A percentile compares a stretch with the other conserved stretches of the same genome.
These are phyloP conservation scores for Dalechampia spathulata DNA, from an alignment of 441 rosid genomes.

Conservation along the genomic window DNA sequence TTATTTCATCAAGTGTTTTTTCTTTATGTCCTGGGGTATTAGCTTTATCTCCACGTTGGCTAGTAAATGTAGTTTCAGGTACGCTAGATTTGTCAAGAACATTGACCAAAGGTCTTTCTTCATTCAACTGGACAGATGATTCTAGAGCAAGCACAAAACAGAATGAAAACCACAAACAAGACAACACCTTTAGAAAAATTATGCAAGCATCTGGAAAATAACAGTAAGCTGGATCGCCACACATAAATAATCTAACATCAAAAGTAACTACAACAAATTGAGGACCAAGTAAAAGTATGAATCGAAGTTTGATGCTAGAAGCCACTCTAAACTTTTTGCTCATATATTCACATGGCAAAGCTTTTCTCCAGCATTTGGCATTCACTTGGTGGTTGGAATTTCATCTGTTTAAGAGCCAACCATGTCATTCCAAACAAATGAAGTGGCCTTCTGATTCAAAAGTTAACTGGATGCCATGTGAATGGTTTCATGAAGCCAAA, in stretches of 20 bases:
- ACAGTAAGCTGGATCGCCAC: not conserved
- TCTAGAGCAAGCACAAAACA: constrained; percentile 34
- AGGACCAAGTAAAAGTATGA: not conserved
- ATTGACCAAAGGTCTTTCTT: constrained; percentile 37
- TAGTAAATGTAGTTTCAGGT: constrained; percentile 41
- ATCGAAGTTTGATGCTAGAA: not conserved
- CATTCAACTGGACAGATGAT: constrained; percentile 56
- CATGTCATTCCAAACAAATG: too few species aligned
- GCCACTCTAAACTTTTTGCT: too few species aligned
- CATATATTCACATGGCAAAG: too few species aligned
- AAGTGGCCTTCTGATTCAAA: not conserved
- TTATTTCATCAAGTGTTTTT: constrained; percentile 19
- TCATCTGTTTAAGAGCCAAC: constrained; percentile 10
- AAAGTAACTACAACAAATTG: not conserved
- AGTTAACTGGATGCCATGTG: not conserved
- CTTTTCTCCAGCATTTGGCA: constrained; percentile 6
- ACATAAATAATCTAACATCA: not conserved
- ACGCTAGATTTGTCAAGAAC: constrained; percentile 39
- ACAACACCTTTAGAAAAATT: constrained; percentile 2
- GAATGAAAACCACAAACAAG: not conserved
- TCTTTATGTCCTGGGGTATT: constrained; percentile 37
- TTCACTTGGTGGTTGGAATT: not conserved
- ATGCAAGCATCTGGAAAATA: constrained; percentile 7
- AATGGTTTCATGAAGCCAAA: not conserved
- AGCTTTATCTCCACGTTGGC: constrained; percentile 33